Percentiles rank a stretch among this genome's conserved stretches.
phyloP scores from a whole-genome alignment of 148 eudicot genomes.

The Persicaria tinctoria region DNA sequence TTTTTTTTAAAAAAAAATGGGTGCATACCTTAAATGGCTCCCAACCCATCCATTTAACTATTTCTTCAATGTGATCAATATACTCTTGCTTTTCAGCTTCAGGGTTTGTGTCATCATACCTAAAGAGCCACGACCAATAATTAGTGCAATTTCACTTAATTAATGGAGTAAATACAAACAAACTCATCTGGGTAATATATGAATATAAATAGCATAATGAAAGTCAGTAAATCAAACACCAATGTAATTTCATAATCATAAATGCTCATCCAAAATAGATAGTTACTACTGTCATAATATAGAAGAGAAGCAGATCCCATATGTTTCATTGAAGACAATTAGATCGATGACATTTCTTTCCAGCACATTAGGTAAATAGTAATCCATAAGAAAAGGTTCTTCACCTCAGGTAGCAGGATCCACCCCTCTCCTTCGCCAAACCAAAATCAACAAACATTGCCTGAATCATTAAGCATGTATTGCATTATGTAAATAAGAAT shows the following conservation, averaged over 20 bases:
- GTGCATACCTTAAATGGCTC: constrained; percentile 65
- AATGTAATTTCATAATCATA: neutral
- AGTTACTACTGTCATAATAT: neutral
- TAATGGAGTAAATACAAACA: neutral
- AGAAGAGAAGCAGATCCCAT: neutral
- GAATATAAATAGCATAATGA: neutral
- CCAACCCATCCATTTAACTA: constrained; percentile 96
- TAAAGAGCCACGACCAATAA: constrained; percentile 13
- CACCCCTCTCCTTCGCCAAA: constrained; percentile 51
- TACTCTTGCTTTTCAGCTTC: constrained; percentile 85
- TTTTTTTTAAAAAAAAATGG: neutral
- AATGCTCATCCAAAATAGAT: neutral
- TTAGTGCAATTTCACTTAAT: neutral
- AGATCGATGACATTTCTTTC: too few species aligned
- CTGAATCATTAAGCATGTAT: constrained; percentile 21
- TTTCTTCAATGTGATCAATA: constrained; percentile 39
- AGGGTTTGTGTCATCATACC: constrained; percentile 94
- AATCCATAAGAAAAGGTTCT: neutral
- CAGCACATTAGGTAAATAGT: neutral
- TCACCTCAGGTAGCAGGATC: constrained; percentile 82
- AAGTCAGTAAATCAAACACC: neutral
- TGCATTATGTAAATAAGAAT: too few species aligned
- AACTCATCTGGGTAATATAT: neutral
- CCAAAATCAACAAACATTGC: constrained; percentile 58
- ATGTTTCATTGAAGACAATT: neutral